A percentile compares a stretch with the other conserved stretches of the same genome.
These are phyloP conservation scores for Kwoniella newhampshirensis DNA, from an alignment of 768 basidiomycete species.

Conservation along the genomic window DNA sequence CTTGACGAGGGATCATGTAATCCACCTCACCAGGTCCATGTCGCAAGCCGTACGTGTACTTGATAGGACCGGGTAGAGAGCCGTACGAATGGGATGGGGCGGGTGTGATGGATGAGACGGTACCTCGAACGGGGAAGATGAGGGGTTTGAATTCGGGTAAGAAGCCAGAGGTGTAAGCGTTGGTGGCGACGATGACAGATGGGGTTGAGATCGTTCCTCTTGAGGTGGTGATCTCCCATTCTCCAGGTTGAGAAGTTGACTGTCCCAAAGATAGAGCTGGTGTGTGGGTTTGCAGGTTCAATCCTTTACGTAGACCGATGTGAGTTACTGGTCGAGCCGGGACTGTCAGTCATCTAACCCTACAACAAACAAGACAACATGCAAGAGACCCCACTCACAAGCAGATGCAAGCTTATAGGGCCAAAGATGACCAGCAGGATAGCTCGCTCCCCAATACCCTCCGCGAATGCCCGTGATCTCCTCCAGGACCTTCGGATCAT, in stretches of 20 bases:
- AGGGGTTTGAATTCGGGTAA: constrained; percentile 62
- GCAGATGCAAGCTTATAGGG: constrained; percentile 36
- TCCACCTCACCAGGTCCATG: constrained; percentile 32
- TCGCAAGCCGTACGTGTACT: constrained; percentile 33
- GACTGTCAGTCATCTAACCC: background rate
- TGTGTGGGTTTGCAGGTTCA: constrained; percentile 35
- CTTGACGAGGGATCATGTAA: constrained; percentile 43
- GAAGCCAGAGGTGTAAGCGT: constrained; percentile 75
- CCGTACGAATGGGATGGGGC: constrained; percentile 20
- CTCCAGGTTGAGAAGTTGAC: constrained; percentile 12
- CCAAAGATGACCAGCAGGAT: constrained; percentile 38
- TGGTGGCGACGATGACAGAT: constrained; percentile 79
- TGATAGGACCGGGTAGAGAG: constrained; percentile 22
- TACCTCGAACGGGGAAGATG: constrained; percentile 39
- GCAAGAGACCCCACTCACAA: constrained; percentile 20
- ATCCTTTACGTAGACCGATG: constrained; percentile 16
- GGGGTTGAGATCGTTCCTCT: constrained; percentile 64
- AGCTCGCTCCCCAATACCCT: constrained; percentile 25
- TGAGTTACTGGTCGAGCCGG: constrained; percentile 17
- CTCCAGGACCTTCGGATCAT: constrained; percentile 24
- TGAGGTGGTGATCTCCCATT: constrained; percentile 64
- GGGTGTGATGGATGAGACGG: constrained; percentile 40
- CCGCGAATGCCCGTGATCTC: constrained; percentile 20
- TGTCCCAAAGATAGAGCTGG: constrained; percentile 16
- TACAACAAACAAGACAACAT: background rate